Evolutionary conservation across 1,284 basidiomycete species (phyloP).

Genomic region (Termitomyces sp.): DNA sequence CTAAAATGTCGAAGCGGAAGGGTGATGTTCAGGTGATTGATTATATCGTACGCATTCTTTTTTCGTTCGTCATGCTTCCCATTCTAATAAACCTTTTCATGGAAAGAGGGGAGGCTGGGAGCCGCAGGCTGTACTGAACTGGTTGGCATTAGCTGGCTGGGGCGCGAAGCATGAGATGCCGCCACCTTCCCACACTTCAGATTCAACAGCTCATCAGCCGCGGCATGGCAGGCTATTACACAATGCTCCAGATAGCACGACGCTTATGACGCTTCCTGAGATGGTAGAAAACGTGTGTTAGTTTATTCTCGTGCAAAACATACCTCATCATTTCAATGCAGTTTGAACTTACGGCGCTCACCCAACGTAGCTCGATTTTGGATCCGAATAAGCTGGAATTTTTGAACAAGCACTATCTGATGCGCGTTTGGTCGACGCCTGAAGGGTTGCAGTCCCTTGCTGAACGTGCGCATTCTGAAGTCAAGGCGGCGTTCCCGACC

Average conservation of each 20-base stretch:
- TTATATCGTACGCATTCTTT: conserved; percentile 63
- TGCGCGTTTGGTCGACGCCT: conserved; percentile 38
- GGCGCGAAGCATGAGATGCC: conserved; percentile 49
- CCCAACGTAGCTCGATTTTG: conserved; percentile 71
- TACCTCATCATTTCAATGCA: conserved; percentile 21
- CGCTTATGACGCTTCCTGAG: conserved; percentile 58
- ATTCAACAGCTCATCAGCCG: conserved; percentile 12
- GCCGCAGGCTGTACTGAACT: conserved; percentile 86
- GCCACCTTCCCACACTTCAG: conserved; percentile 15
- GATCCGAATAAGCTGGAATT: conserved; percentile 70
- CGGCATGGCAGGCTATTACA: conserved; percentile 17
- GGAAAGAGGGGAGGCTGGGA: conserved; percentile 77
- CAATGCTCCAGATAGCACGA: conserved; percentile 58
- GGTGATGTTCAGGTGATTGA: conserved; percentile 86
- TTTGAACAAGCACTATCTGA: conserved; percentile 75
- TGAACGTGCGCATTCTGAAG: conserved; percentile 37
- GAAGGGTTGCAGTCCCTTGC: conserved; percentile 45
- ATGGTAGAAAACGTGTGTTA: conserved; percentile 53
- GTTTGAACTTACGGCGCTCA: conserved; percentile 70
- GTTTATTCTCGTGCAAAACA: not conserved
- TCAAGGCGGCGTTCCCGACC: conserved; percentile 44
- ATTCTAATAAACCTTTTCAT: not conserved
- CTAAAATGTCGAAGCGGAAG: conserved; percentile 92
- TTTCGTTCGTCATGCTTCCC: not conserved
- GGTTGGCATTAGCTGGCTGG: conserved; percentile 93